These are phyloP conservation scores for Cordyceps militaris DNA, from an alignment of 2,329 filamentous ascomycete species.

Conservation along the genomic window DNA sequence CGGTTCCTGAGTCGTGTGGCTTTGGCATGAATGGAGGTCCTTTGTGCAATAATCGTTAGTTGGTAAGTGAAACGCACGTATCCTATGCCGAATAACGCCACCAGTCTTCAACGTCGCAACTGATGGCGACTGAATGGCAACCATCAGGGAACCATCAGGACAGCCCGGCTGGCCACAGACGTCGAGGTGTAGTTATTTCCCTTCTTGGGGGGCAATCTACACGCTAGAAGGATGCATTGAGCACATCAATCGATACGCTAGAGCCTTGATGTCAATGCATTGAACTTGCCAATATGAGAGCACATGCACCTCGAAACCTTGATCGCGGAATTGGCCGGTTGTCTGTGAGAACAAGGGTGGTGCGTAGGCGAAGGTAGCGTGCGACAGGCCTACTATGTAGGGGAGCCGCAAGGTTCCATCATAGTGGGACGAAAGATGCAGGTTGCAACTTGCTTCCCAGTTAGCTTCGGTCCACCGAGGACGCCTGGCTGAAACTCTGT, in stretches of 20 bases:
- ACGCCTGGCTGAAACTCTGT: conserved; percentile 8
- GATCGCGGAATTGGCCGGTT: background rate
- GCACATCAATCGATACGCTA: background rate
- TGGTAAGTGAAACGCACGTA: background rate
- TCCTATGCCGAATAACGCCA: background rate
- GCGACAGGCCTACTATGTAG: background rate
- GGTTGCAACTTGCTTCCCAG: background rate
- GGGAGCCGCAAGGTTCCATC: conserved; percentile 11
- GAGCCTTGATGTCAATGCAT: background rate
- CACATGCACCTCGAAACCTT: conserved; percentile 5
- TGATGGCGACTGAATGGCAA: background rate
- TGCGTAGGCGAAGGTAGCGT: background rate
- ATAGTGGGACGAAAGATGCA: background rate
- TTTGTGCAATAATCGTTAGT: background rate
- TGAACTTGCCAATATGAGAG: background rate
- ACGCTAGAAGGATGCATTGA: background rate
- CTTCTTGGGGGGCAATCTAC: background rate
- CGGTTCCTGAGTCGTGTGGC: conserved; percentile 10
- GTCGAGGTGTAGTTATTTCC: background rate
- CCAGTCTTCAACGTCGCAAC: background rate
- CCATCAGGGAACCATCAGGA: background rate
- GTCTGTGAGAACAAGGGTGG: background rate
- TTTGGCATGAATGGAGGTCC: background rate
- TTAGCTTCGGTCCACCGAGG: background rate
- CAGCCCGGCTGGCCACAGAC: background rate